Evolutionary conservation across 495 filamentous ascomycete species (phyloP), one percentile per base, ranked within the genome.

Genomic region (Astrocystis sublimbata): DNA sequence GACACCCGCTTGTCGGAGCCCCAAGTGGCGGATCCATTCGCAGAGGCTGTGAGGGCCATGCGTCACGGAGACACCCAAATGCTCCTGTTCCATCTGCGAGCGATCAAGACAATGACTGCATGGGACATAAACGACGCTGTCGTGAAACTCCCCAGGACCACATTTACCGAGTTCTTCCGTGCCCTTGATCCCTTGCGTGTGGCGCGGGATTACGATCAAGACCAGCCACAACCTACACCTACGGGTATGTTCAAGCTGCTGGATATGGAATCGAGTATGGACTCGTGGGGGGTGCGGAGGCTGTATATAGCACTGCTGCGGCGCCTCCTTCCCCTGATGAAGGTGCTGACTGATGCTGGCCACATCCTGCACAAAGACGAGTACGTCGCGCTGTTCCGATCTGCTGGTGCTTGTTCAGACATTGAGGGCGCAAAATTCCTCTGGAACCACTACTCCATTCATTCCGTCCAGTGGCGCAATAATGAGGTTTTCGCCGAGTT

Each of bases 141-240:
- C 15, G 55, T 42, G 24, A 35, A 30, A 0, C 50, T 78, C 5
- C 74, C 75, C 2, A 61, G 65, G 30, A 69, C 70, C 3, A 71
- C 68, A 3, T 74, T 79, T 57, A 77, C 73, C 12, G 74, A 78
- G 33, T 64, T 79, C 2, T 59, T 79, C 35, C 68, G 72, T 7
- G 66, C 64, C 10, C 50, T 79, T 10, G 75, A 79, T 50, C 75
- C 76, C 0, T 15, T 76, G 0, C 36, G 49, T 26, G 46, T 68
- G 8, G 64, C 69, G 12, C 61, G 21, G 7, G 56, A 72, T n/a
- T 51, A 61, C 9, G 76, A 78, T 38, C 51, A 66, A 10, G 59
- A 51, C 17, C 61, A 62, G 3, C 45, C 61, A 3, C 31, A 63
- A n/a, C n/a, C n/a, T 31, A 66, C 75, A 28, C 40, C 66, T 3